These are phyloP conservation scores for Colletotrichum viniferum DNA, from an alignment of 2,329 filamentous ascomycete species.

Conservation along the genomic window DNA sequence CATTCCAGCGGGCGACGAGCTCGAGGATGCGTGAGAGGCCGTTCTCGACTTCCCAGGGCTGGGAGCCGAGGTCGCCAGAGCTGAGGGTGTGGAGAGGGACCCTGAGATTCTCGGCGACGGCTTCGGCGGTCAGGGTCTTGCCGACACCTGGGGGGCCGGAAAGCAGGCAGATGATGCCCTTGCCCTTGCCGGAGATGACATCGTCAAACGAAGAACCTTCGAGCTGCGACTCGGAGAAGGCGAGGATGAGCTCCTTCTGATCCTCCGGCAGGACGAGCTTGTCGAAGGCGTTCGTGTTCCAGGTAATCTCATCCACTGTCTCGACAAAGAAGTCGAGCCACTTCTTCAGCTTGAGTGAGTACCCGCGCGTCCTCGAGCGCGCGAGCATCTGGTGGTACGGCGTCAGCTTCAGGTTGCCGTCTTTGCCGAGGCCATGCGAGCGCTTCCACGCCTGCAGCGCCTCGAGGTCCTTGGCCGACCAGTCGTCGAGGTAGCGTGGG, in stretches of 20 bases:
- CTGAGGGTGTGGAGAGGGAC: constrained; percentile 55
- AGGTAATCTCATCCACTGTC: constrained; percentile 46
- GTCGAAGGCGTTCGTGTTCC: constrained; percentile 53
- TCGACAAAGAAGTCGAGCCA: constrained; percentile 57
- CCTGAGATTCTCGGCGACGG: constrained; percentile 53
- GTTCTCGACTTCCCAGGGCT: constrained; percentile 66
- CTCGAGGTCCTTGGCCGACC: constrained; percentile 35
- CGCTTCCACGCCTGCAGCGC: constrained; percentile 29
- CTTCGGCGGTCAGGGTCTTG: constrained; percentile 54
- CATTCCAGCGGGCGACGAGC: constrained; percentile 63
- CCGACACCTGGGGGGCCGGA: constrained; percentile 54
- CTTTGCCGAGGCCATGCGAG: constrained; percentile 25
- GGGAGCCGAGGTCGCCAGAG: constrained; percentile 74
- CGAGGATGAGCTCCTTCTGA: constrained; percentile 56
- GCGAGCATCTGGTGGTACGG: constrained; percentile 37
- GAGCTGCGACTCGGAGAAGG: constrained; percentile 53
- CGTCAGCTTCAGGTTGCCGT: constrained; percentile 30
- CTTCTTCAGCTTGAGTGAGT: constrained; percentile 50
- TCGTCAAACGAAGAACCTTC: constrained; percentile 53
- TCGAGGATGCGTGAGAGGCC: constrained; percentile 61
- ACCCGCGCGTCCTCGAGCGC: constrained; percentile 45
- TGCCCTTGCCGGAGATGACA: constrained; percentile 56
- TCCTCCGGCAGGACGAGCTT: constrained; percentile 52
- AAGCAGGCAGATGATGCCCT: constrained; percentile 54
- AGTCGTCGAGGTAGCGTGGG: constrained; percentile 32